Base-by-base conservation (phyloP, 2,329 filamentous ascomycete species). In the Sporothrix sp. region DNA sequence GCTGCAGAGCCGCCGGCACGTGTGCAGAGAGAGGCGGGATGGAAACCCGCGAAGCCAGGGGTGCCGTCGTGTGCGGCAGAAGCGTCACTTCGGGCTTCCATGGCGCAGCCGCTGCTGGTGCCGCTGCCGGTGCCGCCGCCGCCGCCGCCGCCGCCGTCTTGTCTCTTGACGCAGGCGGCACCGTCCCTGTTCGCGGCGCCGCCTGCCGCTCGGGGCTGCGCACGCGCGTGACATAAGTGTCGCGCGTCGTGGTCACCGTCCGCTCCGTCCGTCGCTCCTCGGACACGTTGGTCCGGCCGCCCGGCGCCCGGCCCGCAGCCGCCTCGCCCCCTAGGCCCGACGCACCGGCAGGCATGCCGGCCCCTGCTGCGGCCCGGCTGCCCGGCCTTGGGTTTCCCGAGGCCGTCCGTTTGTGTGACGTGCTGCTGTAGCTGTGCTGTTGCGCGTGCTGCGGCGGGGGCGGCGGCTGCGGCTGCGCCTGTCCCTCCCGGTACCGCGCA, bases 41-140 rank as follows among this genome's bases (percentile, higher is more conserved):
- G 20, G 70, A 71, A 37, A 72, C 65, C 54, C 69, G 66, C 33
- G 71, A 82, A 2, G 88, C 87, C 43, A 95, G 71, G 2, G 91
- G 91, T 18, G 80, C 79, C 23, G 78, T 74, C 0, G 79, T 81
- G 58, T 80, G 80, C 6, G 78, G 73, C 32, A 90, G 72, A 20
- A 97, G 70, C 1, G 78, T 83, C 8, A 82, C 91, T 62, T 87
- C 78, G 0, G 93, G 91, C 51, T 81, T 82, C 93, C 93, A 97
- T 61, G 71, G 68, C 56, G 66, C 43, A 1, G 47, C 25, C 2
- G 48, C 18, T 57, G 67, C 42, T 9, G 33, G n/a, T 23, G 39
- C 14, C 21, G 23, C 14, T 32, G 38, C 38, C 18, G 32, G 43
- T n/a, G 32, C 21, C n/a, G 47, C 42, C 28, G 40, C 25, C 3